These are phyloP conservation scores for Pythium aphanidermatum DNA, from an alignment of 352 stramenopile genomes.

Conservation along the genomic window DNA sequence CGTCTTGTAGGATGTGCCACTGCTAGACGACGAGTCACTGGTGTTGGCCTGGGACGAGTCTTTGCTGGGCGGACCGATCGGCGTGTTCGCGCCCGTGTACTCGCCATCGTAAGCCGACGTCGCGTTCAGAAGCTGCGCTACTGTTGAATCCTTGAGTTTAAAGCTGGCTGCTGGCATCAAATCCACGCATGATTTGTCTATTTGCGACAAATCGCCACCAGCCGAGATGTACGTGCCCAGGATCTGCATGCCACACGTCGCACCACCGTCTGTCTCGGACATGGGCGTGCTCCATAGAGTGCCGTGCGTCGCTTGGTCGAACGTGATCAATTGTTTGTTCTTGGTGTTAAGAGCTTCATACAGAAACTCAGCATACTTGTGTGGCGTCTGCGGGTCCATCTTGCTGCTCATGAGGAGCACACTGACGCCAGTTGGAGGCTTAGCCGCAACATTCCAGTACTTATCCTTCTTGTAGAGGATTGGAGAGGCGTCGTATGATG, in stretches of 20 bases:
- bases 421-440: slow-evolving; percentile 28
- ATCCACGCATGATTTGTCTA: slow-evolving; percentile 44
- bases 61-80: not conserved
- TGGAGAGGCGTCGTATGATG: slow-evolving; percentile 6
- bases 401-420: slow-evolving; percentile 45
- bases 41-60: too few species aligned
- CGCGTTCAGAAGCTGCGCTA: slow-evolving; percentile 26
- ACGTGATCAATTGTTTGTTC: slow-evolving; percentile 41
- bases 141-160: slow-evolving; percentile 5
- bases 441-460: slow-evolving; percentile 42
- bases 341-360: slow-evolving; percentile 23
- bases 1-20: slow-evolving; percentile 28
- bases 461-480: slow-evolving; percentile 40
- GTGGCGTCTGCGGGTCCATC: slow-evolving; percentile 40
- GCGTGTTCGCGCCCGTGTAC: slow-evolving; percentile 19
- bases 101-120: slow-evolving; percentile 31
- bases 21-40: slow-evolving; percentile 1
- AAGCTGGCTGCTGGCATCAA: slow-evolving; percentile 30
- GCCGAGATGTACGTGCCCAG: slow-evolving; percentile 34
- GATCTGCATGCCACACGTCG: slow-evolving; percentile 42
- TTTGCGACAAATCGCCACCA: slow-evolving; percentile 21
- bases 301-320: slow-evolving; percentile 32
- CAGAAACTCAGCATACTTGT: slow-evolving; percentile 43
- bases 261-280: slow-evolving; percentile 9
- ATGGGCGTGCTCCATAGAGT: slow-evolving; percentile 30